These are phyloP conservation scores for Myxozyma lipomycoides DNA, from an alignment of 805 yeast genomes.

Conservation along the genomic window DNA sequence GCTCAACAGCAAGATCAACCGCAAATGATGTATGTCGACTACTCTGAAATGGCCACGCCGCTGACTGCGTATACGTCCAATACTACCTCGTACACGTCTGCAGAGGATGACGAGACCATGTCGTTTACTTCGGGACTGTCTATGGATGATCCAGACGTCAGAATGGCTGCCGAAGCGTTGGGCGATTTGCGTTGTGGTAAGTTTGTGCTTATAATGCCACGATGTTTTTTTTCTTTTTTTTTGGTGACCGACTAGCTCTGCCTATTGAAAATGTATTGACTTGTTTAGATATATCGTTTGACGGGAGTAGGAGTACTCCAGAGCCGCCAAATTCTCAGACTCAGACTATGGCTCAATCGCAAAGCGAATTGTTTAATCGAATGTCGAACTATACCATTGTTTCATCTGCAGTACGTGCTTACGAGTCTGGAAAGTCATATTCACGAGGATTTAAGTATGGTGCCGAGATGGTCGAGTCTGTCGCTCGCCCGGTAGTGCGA, in stretches of 20 bases:
- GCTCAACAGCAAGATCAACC: neutral
- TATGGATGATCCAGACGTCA: slow-evolving; percentile 30
- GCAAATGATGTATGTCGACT: neutral
- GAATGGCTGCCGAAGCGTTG: slow-evolving; percentile 34
- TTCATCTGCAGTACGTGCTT: slow-evolving; percentile 34
- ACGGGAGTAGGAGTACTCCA: neutral
- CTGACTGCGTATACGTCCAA: slow-evolving; percentile 18
- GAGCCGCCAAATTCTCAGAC: neutral
- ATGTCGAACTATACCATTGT: slow-evolving; percentile 32
- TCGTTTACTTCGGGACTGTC: slow-evolving; percentile 26
- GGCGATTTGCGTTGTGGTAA: slow-evolving; percentile 30
- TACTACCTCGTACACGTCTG: slow-evolving; percentile 12
- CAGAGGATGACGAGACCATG: slow-evolving; percentile 25
- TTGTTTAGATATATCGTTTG: neutral
- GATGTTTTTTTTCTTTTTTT: neutral
- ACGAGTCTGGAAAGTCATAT: slow-evolving; percentile 40
- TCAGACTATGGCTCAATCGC: slow-evolving; percentile 1
- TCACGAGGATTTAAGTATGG: slow-evolving; percentile 53
- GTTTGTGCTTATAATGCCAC: slow-evolving; percentile 4
- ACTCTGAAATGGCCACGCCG: slow-evolving; percentile 10
- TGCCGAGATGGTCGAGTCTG: slow-evolving; percentile 52
- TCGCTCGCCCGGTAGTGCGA: slow-evolving; percentile 52
- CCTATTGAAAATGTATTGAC: neutral
- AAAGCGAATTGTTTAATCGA: slow-evolving; percentile 24
- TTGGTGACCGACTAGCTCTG: too few relatives aligned